Evolutionary conservation across 2,329 filamentous ascomycete genomes (phyloP).

Genomic region (Aspergillus awamori): DNA sequence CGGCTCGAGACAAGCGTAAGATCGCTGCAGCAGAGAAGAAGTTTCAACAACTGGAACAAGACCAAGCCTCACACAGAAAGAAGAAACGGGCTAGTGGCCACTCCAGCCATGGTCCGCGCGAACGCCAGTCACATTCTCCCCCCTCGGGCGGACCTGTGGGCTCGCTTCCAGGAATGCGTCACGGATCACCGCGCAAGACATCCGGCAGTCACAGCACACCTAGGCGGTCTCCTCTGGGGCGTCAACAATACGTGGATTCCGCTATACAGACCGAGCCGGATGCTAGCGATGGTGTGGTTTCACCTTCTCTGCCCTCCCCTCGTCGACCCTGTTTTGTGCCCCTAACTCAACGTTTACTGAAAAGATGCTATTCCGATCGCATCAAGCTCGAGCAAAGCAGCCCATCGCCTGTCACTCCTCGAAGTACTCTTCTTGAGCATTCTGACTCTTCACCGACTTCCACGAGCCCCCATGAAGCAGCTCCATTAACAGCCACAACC

Average conservation of each 20-base stretch:
- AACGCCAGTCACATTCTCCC: constrained; percentile 43
- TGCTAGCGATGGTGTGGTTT: constrained; percentile 33
- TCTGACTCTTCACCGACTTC: constrained; percentile 18
- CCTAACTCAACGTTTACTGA: constrained; percentile 46
- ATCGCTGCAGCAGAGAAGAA: constrained; percentile 65
- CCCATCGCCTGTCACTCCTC: constrained; percentile 17
- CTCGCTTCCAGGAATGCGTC: constrained; percentile 28
- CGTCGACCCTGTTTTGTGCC: constrained; percentile 41
- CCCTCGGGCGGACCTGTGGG: constrained; percentile 33
- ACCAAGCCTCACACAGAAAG: constrained; percentile 55
- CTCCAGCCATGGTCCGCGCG: constrained; percentile 49
- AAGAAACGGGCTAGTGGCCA: constrained; percentile 61
- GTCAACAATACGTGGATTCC: constrained; percentile 45
- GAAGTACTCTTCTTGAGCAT: constrained; percentile 10
- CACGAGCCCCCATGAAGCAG: constrained; percentile 15
- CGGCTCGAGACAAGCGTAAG: constrained; percentile 65
- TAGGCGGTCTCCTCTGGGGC: constrained; percentile 28
- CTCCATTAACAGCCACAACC: constrained; percentile 14
- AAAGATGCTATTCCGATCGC: constrained; percentile 47
- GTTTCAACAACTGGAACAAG: constrained; percentile 62
- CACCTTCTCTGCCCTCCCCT: constrained; percentile 22
- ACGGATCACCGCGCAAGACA: constrained; percentile 33
- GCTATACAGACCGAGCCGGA: constrained; percentile 50
- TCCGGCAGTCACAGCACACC: constrained; percentile 34
- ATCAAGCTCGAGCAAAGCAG: constrained; percentile 36